Evolutionary conservation across 2,329 filamentous ascomycete genomes (phyloP).

Genomic region (Dactylellina sp.): DNA sequence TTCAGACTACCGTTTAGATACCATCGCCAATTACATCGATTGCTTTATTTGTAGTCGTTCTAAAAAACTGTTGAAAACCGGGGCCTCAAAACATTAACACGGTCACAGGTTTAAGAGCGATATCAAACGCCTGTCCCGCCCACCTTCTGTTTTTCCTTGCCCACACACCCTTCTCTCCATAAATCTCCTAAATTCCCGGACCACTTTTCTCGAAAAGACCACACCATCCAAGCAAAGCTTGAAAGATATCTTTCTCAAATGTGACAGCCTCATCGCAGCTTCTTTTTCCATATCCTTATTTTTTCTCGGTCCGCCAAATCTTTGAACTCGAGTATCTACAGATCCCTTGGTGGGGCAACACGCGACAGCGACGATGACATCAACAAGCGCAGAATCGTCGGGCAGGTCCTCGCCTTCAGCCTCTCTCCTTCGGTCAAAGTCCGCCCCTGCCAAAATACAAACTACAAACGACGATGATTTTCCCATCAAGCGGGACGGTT

Average conservation of each 20-base stretch:
- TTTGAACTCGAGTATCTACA: not conserved
- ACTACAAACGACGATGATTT: not conserved
- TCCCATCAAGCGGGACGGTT: constrained; percentile 21
- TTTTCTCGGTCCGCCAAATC: constrained; percentile 8
- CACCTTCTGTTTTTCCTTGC: not conserved
- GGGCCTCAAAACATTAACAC: too few species aligned
- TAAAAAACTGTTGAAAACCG: too few species aligned
- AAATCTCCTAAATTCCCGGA: constrained; percentile 32
- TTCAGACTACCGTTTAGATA: not conserved
- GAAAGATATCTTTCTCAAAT: too few species aligned
- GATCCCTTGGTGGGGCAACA: constrained; percentile 34
- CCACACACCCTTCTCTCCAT: not conserved
- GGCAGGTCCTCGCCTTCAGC: constrained; percentile 42
- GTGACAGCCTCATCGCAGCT: not conserved
- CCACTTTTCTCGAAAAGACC: not conserved
- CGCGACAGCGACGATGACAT: constrained; percentile 37
- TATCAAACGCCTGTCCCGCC: not conserved
- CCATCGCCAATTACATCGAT: too few species aligned
- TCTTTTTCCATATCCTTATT: not conserved
- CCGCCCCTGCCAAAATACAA: constrained; percentile 48
- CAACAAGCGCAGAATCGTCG: constrained; percentile 32
- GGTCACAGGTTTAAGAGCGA: too few species aligned
- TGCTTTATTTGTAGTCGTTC: too few species aligned
- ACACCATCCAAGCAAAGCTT: too few species aligned
- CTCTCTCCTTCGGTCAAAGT: constrained; percentile 42